Evolutionary conservation across 257 asterid genomes (phyloP).

Genomic region (Ligustrum vulgare): DNA sequence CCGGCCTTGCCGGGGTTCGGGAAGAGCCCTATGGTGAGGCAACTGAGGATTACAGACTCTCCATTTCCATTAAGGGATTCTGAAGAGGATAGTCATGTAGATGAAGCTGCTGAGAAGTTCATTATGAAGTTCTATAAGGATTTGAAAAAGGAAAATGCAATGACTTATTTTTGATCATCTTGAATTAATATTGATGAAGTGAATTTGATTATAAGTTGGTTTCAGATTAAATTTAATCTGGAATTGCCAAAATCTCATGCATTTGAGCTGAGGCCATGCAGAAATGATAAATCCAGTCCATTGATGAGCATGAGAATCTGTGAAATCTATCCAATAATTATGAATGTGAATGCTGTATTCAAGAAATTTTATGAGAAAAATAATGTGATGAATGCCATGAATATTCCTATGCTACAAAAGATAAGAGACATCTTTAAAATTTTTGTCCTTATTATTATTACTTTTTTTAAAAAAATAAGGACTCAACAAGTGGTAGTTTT

Average conservation of each 20-base stretch:
- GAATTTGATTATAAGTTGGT: not conserved
- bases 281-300: not conserved
- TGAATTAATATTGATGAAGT: slow-evolving; percentile 9
- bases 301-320: not conserved
- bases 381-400: not conserved
- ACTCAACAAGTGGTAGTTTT: no score
- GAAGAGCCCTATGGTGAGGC: slow-evolving; percentile 70
- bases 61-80: slow-evolving; percentile 47
- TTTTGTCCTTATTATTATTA: no score
- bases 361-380: not conserved
- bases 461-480: no score
- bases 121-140: slow-evolving; percentile 55
- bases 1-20: slow-evolving; percentile 79
- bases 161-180: slow-evolving; percentile 14
- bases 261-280: slow-evolving; percentile 20
- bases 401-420: not conserved
- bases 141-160: slow-evolving; percentile 47
- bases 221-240: slow-evolving; percentile 14
- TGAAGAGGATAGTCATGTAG: slow-evolving; percentile 50
- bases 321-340: not conserved
- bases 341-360: not conserved
- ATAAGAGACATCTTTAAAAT: no score
- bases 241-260: slow-evolving; percentile 20
- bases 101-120: slow-evolving; percentile 66
- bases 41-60: slow-evolving; percentile 70